A percentile compares a stretch with the other conserved stretches of the same genome.
phyloP scores from a whole-genome alignment of 2,329 filamentous ascomycete species.

The Trichothecium roseum region DNA sequence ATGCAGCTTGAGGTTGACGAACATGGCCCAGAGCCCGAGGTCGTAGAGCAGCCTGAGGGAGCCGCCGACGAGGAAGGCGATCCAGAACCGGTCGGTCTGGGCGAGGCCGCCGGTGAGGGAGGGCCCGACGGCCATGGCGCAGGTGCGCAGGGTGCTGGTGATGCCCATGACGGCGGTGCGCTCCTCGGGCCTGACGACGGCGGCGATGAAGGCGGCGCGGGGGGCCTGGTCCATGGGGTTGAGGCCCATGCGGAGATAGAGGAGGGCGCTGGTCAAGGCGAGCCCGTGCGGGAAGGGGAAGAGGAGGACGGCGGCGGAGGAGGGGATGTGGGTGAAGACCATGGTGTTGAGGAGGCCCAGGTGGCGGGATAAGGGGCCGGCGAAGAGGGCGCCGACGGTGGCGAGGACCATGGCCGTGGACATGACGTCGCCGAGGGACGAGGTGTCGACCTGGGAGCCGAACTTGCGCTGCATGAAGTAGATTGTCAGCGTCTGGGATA shows the following conservation, averaged over 20 bases:
- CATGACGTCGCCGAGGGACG: constrained; percentile 48
- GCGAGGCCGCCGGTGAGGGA: constrained; percentile 46
- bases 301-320: constrained; percentile 47
- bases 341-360: constrained; percentile 56
- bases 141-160: constrained; percentile 47
- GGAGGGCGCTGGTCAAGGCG: constrained; percentile 39
- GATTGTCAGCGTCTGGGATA: constrained; percentile 44
- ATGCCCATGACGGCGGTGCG: constrained; percentile 63
- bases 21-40: constrained; percentile 46
- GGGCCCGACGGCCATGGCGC: constrained; percentile 45
- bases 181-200: constrained; percentile 53
- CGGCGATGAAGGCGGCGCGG: constrained; percentile 54
- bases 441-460: constrained; percentile 38
- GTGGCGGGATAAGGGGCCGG: constrained; percentile 44
- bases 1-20: constrained; percentile 45
- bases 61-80: constrained; percentile 50
- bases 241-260: constrained; percentile 49
- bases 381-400: constrained; percentile 43
- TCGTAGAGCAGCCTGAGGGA: constrained; percentile 44
- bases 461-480: constrained; percentile 51
- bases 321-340: constrained; percentile 53
- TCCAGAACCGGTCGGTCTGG: constrained; percentile 42
- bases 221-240: constrained; percentile 64
- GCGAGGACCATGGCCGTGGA: constrained; percentile 43
- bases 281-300: constrained; percentile 45